phyloP scores from a whole-genome alignment of 2,329 filamentous ascomycete genomes.

The Botrytis squamosa region DNA sequence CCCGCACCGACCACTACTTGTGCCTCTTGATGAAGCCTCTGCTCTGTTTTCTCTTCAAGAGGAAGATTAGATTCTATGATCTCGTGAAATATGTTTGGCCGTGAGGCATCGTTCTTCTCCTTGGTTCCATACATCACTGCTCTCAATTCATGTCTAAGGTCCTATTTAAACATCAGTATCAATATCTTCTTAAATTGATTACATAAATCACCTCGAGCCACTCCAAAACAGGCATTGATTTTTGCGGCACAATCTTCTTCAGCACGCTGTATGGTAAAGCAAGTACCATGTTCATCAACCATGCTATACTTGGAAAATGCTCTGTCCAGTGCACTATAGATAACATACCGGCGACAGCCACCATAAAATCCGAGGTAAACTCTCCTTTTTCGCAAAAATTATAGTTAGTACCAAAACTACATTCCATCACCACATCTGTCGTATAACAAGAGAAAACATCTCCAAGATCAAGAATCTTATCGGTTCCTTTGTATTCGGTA shows the following conservation, averaged over 20 bases:
- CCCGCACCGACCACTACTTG: slow-evolving; percentile 40
- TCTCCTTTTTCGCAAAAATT: slow-evolving; percentile 3
- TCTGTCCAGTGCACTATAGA: slow-evolving; percentile 8
- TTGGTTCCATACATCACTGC: slow-evolving; percentile 12
- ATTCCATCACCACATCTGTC: slow-evolving; percentile 35
- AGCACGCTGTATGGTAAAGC: slow-evolving; percentile 7
- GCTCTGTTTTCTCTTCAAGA: slow-evolving; percentile 38
- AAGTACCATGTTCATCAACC: not conserved
- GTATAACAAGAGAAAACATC: slow-evolving; percentile 13
- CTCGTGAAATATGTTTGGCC: slow-evolving; percentile 35
- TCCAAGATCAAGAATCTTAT: slow-evolving; percentile 4
- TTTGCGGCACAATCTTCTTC: slow-evolving; percentile 2
- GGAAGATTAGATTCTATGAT: slow-evolving; percentile 37
- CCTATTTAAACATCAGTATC: not conserved
- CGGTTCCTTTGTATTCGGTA: slow-evolving; percentile 9
- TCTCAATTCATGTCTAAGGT: slow-evolving; percentile 8
- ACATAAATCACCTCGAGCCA: slow-evolving; percentile 10
- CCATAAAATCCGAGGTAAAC: slow-evolving; percentile 12
- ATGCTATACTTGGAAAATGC: slow-evolving; percentile 7
- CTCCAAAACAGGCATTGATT: not conserved
- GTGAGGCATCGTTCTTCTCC: not conserved
- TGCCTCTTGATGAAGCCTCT: slow-evolving; percentile 40
- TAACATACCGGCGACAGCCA: not conserved
- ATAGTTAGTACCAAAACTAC: slow-evolving; percentile 24
- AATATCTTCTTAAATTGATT: not conserved